Evolutionary conservation across 2,329 filamentous ascomycete genomes (phyloP), one percentile per base, ranked within the genome.

Genomic region (Calonectria leucothoes): DNA sequence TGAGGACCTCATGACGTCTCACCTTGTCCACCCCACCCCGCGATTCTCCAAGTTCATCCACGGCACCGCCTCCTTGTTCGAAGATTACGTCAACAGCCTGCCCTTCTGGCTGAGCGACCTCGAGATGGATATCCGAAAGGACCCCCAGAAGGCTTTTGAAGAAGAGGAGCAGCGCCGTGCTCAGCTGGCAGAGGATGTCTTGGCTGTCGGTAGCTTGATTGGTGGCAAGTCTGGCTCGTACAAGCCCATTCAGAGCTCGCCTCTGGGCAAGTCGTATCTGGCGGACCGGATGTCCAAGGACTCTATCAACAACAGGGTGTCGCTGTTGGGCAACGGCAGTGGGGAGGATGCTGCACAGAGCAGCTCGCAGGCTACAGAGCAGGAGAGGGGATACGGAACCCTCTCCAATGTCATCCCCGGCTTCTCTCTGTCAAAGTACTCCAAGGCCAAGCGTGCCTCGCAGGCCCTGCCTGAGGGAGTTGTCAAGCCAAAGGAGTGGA

Each of bases 11-110:
- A 98, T 98, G 91, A 90, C 91, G 66, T 98, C 95, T 6, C 96
- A 99, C 84, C 90, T 99, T 6, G 94, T 99, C 75, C 95, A 98
- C 82, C 92, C 95, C 57, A 93, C 94, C 0, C 95, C 96, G 1
- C 92, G 94, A 65, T 99, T 99, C 86, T 98, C 95, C 80, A 99
- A 99, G 84, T 99, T 98, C 79, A 94, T 98, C 3, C 96, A 99
- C 80, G 97, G 97, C 74, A 93, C 97, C 6, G 96, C 96, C 10
- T 93, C 93, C 48, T 89, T 99, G 2, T 98, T 98, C 78, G 97
- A 98, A 81, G 95, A 99, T 84, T 92, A 98, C 81, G 96, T 99
- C 83, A 98, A 98, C 86, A 96, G 92, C 75, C 92, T 98, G 81
- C 97, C 97, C 17, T 98, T 98, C 87, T 99, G 97, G 97, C 90